A percentile compares a stretch with the other conserved stretches of the same genome.
Evolutionary conservation across 2,329 filamentous ascomycete species (phyloP).

Genomic region (Diaporthe eres): DNA sequence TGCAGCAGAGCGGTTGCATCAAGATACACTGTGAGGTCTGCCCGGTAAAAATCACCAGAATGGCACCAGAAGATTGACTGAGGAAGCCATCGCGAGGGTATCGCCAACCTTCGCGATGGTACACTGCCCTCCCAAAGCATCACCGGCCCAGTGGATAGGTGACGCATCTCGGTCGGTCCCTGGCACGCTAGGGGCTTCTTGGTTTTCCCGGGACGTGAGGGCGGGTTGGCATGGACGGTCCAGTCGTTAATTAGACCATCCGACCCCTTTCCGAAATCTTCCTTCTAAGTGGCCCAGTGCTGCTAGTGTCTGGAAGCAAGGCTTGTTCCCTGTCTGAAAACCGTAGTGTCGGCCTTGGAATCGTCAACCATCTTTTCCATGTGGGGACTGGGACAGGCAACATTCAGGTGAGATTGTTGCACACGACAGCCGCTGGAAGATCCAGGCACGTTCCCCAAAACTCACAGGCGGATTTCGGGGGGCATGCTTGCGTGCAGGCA

Average conservation of each 20-base stretch:
- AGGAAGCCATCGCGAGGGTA: not conserved
- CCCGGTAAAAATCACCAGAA: not conserved
- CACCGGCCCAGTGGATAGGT: conserved; percentile 26
- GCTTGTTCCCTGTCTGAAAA: conserved; percentile 36
- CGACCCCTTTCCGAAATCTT: conserved; percentile 31
- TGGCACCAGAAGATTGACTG: not conserved
- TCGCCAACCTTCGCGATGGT: conserved; percentile 9
- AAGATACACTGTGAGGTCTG: not conserved
- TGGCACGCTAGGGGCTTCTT: conserved; percentile 24
- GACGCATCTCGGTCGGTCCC: conserved; percentile 26
- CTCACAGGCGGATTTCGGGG: not conserved
- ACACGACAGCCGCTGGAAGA: conserved; percentile 21
- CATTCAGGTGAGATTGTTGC: conserved; percentile 19
- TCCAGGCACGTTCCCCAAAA: conserved; percentile 14
- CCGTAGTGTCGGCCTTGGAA: conserved; percentile 8
- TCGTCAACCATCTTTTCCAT: conserved; percentile 14
- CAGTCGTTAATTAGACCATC: conserved; percentile 20
- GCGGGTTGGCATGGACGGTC: conserved; percentile 1
- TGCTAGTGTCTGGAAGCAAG: conserved; percentile 36
- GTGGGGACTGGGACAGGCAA: conserved; percentile 24
- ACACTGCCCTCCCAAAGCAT: not conserved
- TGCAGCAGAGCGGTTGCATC: not conserved
- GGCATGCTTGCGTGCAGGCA: conserved; percentile 19
- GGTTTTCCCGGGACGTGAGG: conserved; percentile 34
- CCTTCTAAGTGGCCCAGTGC: conserved; percentile 7